These are phyloP conservation scores for Chlamydomonas incerta DNA, from an alignment of 139 green algal genomes.

Conservation along the genomic window DNA sequence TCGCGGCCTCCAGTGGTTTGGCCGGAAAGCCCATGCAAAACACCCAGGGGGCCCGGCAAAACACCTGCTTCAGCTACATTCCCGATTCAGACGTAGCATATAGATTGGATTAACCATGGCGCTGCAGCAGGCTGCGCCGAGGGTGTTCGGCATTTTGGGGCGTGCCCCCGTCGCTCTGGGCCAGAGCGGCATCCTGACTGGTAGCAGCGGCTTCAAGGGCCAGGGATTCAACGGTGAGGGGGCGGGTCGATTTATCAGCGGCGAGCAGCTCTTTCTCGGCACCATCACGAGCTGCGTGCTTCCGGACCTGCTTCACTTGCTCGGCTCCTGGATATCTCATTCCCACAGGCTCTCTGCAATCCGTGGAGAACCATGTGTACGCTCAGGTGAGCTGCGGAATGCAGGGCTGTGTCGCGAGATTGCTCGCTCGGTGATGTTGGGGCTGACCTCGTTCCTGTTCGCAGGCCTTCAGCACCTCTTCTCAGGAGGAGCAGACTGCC, in stretches of 20 bases:
- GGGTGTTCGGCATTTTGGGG: constrained; percentile 23
- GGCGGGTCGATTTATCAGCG: neutral
- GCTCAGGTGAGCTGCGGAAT: neutral
- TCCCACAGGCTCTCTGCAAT: constrained; percentile 19
- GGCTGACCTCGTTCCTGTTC: neutral
- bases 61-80: too few relatives aligned
- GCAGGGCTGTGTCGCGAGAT: neutral
- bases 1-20: too few relatives aligned
- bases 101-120: constrained; percentile 27
- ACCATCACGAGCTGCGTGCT: constrained; percentile 20
- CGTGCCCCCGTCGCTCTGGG: constrained; percentile 26
- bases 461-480: constrained; percentile 30
- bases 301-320: neutral
- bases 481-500: neutral
- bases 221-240: constrained; percentile 24
- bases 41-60: too few relatives aligned
- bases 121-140: constrained; percentile 30
- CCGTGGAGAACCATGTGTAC: constrained; percentile 30
- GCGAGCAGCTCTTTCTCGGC: neutral
- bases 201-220: constrained; percentile 41
- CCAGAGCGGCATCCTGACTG: neutral
- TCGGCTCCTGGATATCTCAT: neutral
- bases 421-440: neutral
- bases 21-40: too few relatives aligned
- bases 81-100: too few relatives aligned